A percentile compares a stretch with the other conserved stretches of the same genome.
phyloP scores from a whole-genome alignment of 768 basidiomycete genomes.

The Serpula lacrymans region DNA sequence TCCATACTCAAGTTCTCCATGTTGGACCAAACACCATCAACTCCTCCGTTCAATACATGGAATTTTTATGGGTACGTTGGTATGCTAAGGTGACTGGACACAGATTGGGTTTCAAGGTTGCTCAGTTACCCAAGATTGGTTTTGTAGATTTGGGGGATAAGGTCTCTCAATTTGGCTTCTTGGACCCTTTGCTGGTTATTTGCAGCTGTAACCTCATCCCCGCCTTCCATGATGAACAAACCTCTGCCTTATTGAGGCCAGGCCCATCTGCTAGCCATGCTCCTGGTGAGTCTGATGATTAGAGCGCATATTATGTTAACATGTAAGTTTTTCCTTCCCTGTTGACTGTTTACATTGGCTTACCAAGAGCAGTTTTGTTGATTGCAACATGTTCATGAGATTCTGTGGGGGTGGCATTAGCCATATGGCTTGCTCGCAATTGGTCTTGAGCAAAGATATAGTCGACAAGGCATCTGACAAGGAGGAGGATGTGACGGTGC shows the following conservation, averaged over 20 bases:
- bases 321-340: conserved; percentile 7
- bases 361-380: conserved; percentile 37
- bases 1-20: conserved; percentile 7
- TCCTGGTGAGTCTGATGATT: conserved; percentile 1
- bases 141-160: conserved; percentile 13
- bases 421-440: too few species aligned
- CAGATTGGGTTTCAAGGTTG: conserved; percentile 7
- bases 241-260: conserved; percentile 6
- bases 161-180: conserved; percentile 19
- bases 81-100: conserved; percentile 9
- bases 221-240: conserved; percentile 16
- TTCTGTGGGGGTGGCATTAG: too few species aligned
- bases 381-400: conserved; percentile 36
- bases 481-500: too few species aligned
- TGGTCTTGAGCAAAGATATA: too few species aligned
- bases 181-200: conserved; percentile 18
- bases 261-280: conserved; percentile 3
- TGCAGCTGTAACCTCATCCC: conserved; percentile 23
- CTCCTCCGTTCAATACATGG: conserved; percentile 4
- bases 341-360: too few species aligned
- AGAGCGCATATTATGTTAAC: conserved; percentile 13
- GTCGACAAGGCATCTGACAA: too few species aligned
- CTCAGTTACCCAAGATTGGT: conserved; percentile 16
- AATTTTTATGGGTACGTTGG: conserved; percentile 24
- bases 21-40: not conserved